phyloP scores from a whole-genome alignment of 2,329 filamentous ascomycete species.

The Drechslera avenae region DNA sequence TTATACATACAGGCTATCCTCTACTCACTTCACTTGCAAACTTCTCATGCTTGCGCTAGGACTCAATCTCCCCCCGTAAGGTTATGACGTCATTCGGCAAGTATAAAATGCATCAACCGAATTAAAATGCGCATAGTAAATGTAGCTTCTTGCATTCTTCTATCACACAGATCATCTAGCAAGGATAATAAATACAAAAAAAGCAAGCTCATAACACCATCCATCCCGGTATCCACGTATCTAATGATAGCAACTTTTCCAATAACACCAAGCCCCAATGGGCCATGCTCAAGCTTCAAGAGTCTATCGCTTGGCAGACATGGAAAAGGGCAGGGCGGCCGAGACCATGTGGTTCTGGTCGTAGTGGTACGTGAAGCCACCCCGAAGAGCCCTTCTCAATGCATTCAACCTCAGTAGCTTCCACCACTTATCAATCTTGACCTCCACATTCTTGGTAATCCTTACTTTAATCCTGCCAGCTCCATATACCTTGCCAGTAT shows the following conservation, averaged over 20 bases:
- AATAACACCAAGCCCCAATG: neutral
- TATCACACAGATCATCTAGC: neutral
- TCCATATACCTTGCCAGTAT: slow-evolving; percentile 65
- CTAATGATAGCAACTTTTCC: slow-evolving; percentile 1
- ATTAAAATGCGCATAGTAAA: no score
- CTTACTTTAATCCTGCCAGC: slow-evolving; percentile 63
- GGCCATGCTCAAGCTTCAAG: neutral
- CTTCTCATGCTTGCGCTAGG: no score
- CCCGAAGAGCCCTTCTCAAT: slow-evolving; percentile 63
- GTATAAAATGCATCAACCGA: no score
- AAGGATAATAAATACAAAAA: neutral
- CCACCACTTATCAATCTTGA: slow-evolving; percentile 75
- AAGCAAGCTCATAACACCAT: slow-evolving; percentile 9
- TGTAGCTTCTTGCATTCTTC: no score
- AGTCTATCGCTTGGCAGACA: slow-evolving; percentile 23
- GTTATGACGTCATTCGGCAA: no score
- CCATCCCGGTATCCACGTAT: slow-evolving; percentile 12
- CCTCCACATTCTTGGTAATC: slow-evolving; percentile 62
- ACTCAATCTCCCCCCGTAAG: no score
- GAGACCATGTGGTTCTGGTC: slow-evolving; percentile 46
- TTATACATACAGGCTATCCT: no score
- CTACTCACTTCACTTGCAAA: no score
- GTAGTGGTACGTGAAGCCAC: slow-evolving; percentile 46
- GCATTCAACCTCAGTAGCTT: slow-evolving; percentile 69
- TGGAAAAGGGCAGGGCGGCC: slow-evolving; percentile 40